Evolutionary conservation across 306 rosid genomes (phyloP).

Genomic region (Cucumis sativus): DNA sequence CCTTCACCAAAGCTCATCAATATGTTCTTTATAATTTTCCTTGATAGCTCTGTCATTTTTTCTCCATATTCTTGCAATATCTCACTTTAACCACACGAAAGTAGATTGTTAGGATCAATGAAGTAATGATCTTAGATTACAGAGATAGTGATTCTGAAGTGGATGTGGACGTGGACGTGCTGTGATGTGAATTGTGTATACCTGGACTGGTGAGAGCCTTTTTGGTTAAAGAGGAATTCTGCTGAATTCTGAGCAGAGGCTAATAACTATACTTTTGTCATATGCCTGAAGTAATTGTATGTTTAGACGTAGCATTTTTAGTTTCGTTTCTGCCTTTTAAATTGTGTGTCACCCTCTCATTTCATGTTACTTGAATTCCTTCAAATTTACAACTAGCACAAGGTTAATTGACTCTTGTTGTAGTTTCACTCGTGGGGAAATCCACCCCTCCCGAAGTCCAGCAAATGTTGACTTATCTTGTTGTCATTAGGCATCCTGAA

Average conservation of each 20-base stretch:
- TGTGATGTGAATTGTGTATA: neutral
- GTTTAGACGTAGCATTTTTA: neutral
- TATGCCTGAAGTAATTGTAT: neutral
- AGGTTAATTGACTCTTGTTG: neutral
- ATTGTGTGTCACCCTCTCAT: neutral
- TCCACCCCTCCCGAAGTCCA: slow-evolving; percentile 87
- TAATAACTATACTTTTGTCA: neutral
- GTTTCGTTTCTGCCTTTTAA: neutral
- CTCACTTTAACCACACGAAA: slow-evolving; percentile 31
- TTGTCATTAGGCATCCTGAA: slow-evolving; percentile 51
- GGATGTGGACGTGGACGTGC: neutral
- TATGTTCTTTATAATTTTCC: slow-evolving; percentile 39
- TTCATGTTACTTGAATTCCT: neutral
- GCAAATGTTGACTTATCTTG: slow-evolving; percentile 79
- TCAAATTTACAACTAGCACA: neutral
- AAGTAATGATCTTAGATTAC: neutral
- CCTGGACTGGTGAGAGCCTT: slow-evolving; percentile 50
- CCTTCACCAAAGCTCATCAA: slow-evolving; percentile 57
- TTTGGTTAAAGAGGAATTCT: slow-evolving; percentile 35
- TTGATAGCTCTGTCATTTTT: slow-evolving; percentile 64
- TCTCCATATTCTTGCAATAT: slow-evolving; percentile 73
- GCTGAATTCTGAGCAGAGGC: slow-evolving; percentile 71
- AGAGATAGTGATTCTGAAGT: neutral
- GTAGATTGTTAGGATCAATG: neutral
- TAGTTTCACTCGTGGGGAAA: slow-evolving; percentile 85